A percentile compares a stretch with the other conserved stretches of the same genome.
These are phyloP conservation scores for Trypanosomatidae sp. DNA, from an alignment of 208 protist species.

Conservation along the genomic window DNA sequence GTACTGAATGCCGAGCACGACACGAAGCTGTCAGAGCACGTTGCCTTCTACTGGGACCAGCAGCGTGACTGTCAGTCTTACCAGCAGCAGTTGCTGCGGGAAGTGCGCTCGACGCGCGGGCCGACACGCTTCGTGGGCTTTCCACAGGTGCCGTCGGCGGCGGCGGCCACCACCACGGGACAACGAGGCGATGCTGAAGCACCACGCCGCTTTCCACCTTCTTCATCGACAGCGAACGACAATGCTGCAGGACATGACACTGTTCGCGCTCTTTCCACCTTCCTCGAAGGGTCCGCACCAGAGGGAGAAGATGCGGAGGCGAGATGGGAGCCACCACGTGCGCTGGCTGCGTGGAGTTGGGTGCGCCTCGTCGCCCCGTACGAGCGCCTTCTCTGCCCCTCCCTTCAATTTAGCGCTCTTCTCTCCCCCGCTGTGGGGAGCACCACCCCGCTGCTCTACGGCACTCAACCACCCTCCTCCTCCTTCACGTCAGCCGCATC, in stretches of 20 bases:
- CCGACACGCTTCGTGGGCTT: conserved; percentile 46
- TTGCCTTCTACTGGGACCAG: conserved; percentile 39
- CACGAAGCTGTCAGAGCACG: conserved; percentile 36
- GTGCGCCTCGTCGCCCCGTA: conserved; percentile 44
- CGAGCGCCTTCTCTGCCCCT: conserved; percentile 58
- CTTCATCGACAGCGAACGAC: too few species aligned
- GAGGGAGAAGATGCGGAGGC: background rate
- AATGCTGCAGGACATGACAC: too few species aligned
- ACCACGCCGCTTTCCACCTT: too few species aligned
- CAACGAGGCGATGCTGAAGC: too few species aligned
- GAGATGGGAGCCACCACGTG: conserved; percentile 3
- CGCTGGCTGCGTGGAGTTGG: conserved; percentile 26
- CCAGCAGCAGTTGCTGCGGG: conserved; percentile 32
- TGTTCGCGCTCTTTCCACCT: too few species aligned
- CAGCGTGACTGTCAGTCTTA: conserved; percentile 17
- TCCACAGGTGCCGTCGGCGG: conserved; percentile 21
- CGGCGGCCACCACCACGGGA: background rate
- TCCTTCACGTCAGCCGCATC: too few species aligned
- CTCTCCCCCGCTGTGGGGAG: conserved; percentile 26
- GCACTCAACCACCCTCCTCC: conserved; percentile 16
- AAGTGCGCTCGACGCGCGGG: conserved; percentile 41
- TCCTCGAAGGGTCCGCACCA: too few species aligned
- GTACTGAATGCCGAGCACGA: conserved; percentile 27
- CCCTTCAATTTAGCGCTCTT: conserved; percentile 56
- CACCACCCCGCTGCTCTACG: conserved; percentile 11